Percentiles rank a stretch among this genome's conserved stretches.
Evolutionary conservation across 1,284 basidiomycete genomes (phyloP).

Genomic region (Sphaerobolus stellatus): DNA sequence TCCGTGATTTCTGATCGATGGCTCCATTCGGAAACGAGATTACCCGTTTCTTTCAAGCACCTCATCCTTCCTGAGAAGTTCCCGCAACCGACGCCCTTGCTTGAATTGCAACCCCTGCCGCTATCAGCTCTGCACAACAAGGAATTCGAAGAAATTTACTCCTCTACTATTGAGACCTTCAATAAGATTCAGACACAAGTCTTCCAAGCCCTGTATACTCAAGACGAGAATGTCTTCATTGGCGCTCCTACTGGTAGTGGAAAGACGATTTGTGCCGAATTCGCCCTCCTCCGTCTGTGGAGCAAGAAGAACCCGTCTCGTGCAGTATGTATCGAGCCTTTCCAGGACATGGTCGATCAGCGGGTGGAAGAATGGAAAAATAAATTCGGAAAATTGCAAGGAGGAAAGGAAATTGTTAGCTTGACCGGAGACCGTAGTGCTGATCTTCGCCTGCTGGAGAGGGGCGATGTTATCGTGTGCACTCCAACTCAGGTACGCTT

Average conservation of each 20-base stretch:
- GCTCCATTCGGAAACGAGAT: slow-evolving; percentile 91
- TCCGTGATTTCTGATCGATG: slow-evolving; percentile 94
- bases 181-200: slow-evolving; percentile 99
- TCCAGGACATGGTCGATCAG: slow-evolving; percentile 94
- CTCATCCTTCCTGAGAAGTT: slow-evolving; percentile 97
- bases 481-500: slow-evolving; percentile 74
- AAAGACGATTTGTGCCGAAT: slow-evolving; percentile 97
- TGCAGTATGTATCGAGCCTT: slow-evolving; percentile 96
- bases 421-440: slow-evolving; percentile 95
- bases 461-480: slow-evolving; percentile 90
- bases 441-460: slow-evolving; percentile 88
- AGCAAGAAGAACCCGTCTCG: slow-evolving; percentile 77
- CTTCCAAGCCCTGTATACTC: slow-evolving; percentile 95
- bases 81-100: slow-evolving; percentile 87
- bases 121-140: slow-evolving; percentile 89
- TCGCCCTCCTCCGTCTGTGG: slow-evolving; percentile 91
- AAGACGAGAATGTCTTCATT: slow-evolving; percentile 94
- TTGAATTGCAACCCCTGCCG: slow-evolving; percentile 91
- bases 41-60: slow-evolving; percentile 98
- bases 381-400: slow-evolving; percentile 82
- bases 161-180: slow-evolving; percentile 75
- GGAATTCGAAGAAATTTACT: slow-evolving; percentile 86
- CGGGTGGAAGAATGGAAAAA: slow-evolving; percentile 86
- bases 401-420: slow-evolving; percentile 89
- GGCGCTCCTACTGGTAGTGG: slow-evolving; percentile 96